Base-by-base conservation (phyloP, 1,284 basidiomycete genomes). In the Leccinum huronense region DNA sequence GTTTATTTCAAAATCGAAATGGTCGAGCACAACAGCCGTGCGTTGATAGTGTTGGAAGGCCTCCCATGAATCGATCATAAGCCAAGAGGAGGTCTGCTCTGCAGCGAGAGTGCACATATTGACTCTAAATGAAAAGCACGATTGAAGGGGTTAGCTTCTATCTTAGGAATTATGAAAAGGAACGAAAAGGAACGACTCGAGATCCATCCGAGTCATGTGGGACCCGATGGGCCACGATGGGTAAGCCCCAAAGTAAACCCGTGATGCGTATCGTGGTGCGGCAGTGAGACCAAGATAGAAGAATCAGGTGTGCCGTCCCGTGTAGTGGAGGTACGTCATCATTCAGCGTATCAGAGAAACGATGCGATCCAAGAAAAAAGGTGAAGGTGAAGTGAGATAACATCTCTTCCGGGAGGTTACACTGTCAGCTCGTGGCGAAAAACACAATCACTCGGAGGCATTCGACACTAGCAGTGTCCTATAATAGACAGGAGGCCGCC, bases 21-120 rank as follows among this genome's bases (percentile, higher is more conserved):
- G 96, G 75, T 98, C 95, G 58, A 98, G 86, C 63, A 98, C 96
- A 58, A 98, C 88, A 33, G 96, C 96, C 2, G 96, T 98, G 65
- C 95, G 90, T 75, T 97, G 94, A 79, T 98, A 98, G 59, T 87
- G 84, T 77, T 96, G 95, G 72, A 94, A 90, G 27, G 95, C 94
- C 78, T 98, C 96, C 96, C 96, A 98, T 23, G 95, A 85, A 76
- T 98, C 96, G 51, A 97, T 92, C 96, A 98, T 98, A 55, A 93
- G 81, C 88, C 88, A 91, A 57, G 83, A 80, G 48, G 88, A 87
- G 0, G 90, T 90, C 75, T 93, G 84, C 74, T 95, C 90, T 48
- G 93, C 86, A 14, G 91, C 94, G 57, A 95, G 84, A 63, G 85
- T 89, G 79, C 94, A 96, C 94, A 95, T 96, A 70, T 87, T 86